Base-by-base conservation (phyloP, 1,139 yeast species). In the Citeromyces siamensis region DNA sequence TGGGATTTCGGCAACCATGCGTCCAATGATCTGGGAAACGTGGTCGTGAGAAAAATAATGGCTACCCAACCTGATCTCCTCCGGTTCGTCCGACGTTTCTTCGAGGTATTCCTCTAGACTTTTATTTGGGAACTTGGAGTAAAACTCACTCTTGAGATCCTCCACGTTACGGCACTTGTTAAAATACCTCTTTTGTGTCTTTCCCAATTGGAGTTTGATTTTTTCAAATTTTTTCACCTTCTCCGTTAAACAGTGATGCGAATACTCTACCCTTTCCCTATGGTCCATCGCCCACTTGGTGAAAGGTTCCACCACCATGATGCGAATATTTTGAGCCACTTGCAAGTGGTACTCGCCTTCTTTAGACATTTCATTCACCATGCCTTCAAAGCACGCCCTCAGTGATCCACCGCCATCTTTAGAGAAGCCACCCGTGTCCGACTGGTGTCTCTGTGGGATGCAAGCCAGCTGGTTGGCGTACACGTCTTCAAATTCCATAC, bases 221-320 rank as follows among this genome's bases (percentile, higher is more conserved):
- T 52, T 56, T 38, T 75, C 75, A 52, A 75, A 80, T 35, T 58
- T 62, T 45, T 70, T 71, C 38, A 72, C 64, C 45, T 75, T 74
- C 18, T 60, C 65, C 37, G 59, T 55, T 35, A 83, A 58, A 8
- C 68, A 63, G 37, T 66, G 62, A 40, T 75, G 76, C 8, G 85
- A 75, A 49, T 69, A 75, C 32, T 70, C 76, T 1, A 85, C 69
- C 35, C 94, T 60, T 47, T 73, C 71, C 39, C 68, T 69, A 53
- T 85, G 95, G 39, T 80, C 90, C 27, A 62, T 64, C 37, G 88
- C 68, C 94, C 94, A 85, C 46, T 71, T 71, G 16, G 72, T 59
- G 50, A 85, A 85, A 1, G 95, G 95, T 18, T 64, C 66, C 35
- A 82, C 52, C 1, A 84, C 93, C 58, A 73, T 59, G 2, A 61